Conservation (phyloP, 176 grass and related monocot species). For the Bonia amplexicaulis region DNA sequence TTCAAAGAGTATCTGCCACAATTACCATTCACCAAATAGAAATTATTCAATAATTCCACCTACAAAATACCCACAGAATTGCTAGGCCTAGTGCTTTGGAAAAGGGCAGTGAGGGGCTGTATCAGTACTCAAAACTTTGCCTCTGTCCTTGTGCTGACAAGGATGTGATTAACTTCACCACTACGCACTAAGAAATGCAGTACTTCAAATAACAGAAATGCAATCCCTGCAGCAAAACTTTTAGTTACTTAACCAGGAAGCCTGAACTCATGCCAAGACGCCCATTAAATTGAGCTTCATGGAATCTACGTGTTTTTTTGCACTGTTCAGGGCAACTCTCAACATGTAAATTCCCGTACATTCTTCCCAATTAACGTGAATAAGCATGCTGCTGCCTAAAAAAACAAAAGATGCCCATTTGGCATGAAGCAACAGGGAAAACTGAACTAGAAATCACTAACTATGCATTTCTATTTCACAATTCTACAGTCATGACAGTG, state of each 20-base stretch:
- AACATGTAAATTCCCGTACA: not conserved
- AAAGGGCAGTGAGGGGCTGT: not conserved
- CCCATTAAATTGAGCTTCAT: not conserved
- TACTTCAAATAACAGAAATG: not conserved
- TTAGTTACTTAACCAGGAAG: not conserved
- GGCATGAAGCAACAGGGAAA: constrained; percentile 3
- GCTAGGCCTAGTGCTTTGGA: not conserved
- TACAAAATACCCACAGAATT: not conserved
- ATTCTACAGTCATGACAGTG: not conserved
- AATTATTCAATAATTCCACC: not conserved
- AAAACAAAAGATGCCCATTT: not conserved
- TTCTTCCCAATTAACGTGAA: not conserved
- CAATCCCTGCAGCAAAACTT: not conserved
- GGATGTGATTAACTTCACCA: not conserved
- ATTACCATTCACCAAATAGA: not conserved
- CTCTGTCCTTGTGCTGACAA: not conserved
- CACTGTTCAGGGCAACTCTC: not conserved
- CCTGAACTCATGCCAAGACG: not conserved
- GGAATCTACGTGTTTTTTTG: not conserved
- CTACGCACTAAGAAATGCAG: not conserved
- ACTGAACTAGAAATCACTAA: not conserved
- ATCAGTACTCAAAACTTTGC: not conserved
- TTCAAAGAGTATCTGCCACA: constrained; percentile 72
- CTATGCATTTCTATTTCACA: not conserved
- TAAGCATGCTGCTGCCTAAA: not conserved